Conservation (phyloP, 768 basidiomycete species). For the Boletus rex-veris region DNA sequence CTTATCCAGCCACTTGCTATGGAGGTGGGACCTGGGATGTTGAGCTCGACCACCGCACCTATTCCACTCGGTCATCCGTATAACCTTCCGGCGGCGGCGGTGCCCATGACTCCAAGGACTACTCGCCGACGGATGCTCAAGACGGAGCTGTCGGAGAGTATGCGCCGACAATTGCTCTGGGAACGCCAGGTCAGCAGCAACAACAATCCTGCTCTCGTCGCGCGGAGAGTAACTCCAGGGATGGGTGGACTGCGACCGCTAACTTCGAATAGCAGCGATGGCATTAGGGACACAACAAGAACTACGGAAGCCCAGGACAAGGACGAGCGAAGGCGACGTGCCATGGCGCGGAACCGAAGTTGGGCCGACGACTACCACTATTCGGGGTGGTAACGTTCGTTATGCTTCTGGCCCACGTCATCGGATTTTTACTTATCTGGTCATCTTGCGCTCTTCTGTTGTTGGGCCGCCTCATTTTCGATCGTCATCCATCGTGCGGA, state of each 20-base stretch:
- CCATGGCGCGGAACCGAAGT: constrained; percentile 59
- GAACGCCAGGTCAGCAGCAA: constrained; percentile 62
- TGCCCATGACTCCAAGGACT: constrained; percentile 80
- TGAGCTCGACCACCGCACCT: constrained; percentile 42
- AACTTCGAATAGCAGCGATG: constrained; percentile 29
- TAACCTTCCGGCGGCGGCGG: constrained; percentile 61
- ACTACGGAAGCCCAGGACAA: constrained; percentile 32
- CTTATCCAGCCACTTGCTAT: constrained; percentile 16
- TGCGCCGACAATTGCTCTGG: constrained; percentile 80
- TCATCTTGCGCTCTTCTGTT: constrained; percentile 19
- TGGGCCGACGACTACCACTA: constrained; percentile 69
- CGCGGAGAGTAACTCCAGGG: constrained; percentile 28
- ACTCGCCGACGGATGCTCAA: constrained; percentile 81
- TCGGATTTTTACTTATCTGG: constrained; percentile 23
- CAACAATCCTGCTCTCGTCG: constrained; percentile 41
- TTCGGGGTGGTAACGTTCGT: constrained; percentile 51
- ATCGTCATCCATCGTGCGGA: constrained; percentile 15
- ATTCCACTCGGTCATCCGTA: constrained; percentile 65
- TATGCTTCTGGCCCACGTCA: constrained; percentile 10
- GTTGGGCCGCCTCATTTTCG: constrained; percentile 14
- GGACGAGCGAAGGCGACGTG: constrained; percentile 41
- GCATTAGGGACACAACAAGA: constrained; percentile 10
- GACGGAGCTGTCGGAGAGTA: constrained; percentile 80
- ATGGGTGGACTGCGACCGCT: constrained; percentile 33
- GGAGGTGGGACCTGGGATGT: constrained; percentile 18